Base-by-base conservation (phyloP, 345 rosid genomes). In the Acer saccharum region DNA sequence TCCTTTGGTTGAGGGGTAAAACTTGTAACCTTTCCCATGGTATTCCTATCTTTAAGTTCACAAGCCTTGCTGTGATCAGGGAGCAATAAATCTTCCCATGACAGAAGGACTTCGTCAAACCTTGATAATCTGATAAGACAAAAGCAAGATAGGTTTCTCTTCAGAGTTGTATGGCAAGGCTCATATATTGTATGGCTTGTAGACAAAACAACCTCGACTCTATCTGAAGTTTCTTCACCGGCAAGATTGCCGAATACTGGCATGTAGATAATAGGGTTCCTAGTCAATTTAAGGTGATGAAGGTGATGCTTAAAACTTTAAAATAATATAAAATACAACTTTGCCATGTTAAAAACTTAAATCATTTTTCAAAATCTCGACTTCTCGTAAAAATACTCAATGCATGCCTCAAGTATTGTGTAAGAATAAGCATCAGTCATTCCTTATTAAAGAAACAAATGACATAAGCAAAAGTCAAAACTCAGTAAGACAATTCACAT, bases 81-180 rank as follows among this genome's bases (percentile, higher is more conserved):
- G 99, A 93, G 72, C 99, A 93, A 83, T 95, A 95, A 61, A 95
- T 90, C 81, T 88, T 95, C 80, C 99, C 99, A 78, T 92, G 94
- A 78, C 84, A 76, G 85, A 95, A 95, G 68, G 97, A 92, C 79
- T 84, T 92, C 5, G 98, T 91, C 78, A 95, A 77, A 54, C 99
- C 99, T 87, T 95, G 99, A 89, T 95, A 95, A 91, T 93, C 99
- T 94, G 92, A 81, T 76, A 69, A 75, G 29, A 71, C 20, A 39
- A 48, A 78, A n/a, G 44, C 71, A 75, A 13, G 0, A 20, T 3
- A 70, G n/a, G 55, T 52, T 70, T 50, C n/a, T 10, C 18, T 29
- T 65, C 14, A 48, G 61, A 70, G 43, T 68, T 68, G 7, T 18
- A 39, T 21, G 2, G 46, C 48, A 64, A 39, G 46, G 68, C 41